Conservation (phyloP, 2,329 filamentous ascomycete species). For the Penicillium hordei region DNA sequence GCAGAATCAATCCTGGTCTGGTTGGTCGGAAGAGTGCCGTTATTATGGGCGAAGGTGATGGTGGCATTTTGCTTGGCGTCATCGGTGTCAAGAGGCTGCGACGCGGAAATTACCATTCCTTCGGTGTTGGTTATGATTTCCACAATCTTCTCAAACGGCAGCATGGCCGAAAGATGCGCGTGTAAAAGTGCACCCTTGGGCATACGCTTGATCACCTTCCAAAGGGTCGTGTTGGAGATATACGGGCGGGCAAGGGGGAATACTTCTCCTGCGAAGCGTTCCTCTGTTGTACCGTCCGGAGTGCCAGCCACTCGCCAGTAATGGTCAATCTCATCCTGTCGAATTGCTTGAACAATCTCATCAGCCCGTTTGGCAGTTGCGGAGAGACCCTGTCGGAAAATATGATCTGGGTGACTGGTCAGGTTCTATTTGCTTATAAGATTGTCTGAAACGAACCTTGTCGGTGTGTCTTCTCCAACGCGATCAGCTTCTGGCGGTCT, state of each 20-base stretch:
- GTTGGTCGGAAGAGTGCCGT: background rate
- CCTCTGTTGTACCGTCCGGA: slow-evolving; percentile 9
- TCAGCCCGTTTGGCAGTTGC: slow-evolving; percentile 63
- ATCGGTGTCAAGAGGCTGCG: background rate
- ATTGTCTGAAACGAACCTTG: slow-evolving; percentile 59
- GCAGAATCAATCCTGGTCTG: background rate
- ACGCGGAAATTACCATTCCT: background rate
- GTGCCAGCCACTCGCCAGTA: slow-evolving; percentile 18
- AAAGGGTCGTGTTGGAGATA: slow-evolving; percentile 82
- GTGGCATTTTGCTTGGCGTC: background rate
- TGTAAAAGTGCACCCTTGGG: slow-evolving; percentile 72
- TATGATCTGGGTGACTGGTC: slow-evolving; percentile 14
- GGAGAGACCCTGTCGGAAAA: slow-evolving; percentile 56
- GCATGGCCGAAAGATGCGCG: slow-evolving; percentile 84
- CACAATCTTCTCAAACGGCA: slow-evolving; percentile 63
- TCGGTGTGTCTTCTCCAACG: slow-evolving; percentile 74
- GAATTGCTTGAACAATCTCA: slow-evolving; percentile 59
- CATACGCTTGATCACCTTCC: slow-evolving; percentile 78
- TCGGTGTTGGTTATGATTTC: background rate
- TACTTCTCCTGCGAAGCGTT: slow-evolving; percentile 74
- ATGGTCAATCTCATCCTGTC: slow-evolving; percentile 22
- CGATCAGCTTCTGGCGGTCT: slow-evolving; percentile 70
- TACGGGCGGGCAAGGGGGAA: slow-evolving; percentile 79
- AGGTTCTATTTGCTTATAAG: background rate
- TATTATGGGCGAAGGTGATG: background rate